Evolutionary conservation across 1,284 basidiomycete species (phyloP), one percentile per base, ranked within the genome.

Genomic region (Ceratobasidium papillatum): DNA sequence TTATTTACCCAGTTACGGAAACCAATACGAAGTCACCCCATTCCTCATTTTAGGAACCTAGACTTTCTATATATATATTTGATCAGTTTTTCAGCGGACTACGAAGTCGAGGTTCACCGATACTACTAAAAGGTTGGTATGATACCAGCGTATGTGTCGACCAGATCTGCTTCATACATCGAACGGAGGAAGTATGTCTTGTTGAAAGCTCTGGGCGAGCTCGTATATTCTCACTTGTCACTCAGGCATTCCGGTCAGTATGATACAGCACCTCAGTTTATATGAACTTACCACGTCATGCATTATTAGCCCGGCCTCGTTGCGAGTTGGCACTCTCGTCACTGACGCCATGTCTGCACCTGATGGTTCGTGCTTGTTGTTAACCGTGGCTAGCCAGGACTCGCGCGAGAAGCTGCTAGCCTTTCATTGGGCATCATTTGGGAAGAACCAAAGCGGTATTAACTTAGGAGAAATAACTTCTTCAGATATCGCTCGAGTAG

Each of bases 371-470:
- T 74, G 59, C 43, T 30, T 74, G 30, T 25, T 74, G 2, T 7
- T 74, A 17, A 45, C 32, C 14, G 22, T 52, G 3, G 34, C 14
- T 17, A 19, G 27, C 9, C 22, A 45, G 2, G 69, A 19, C 14
- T 51, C 49, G 7, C 43, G 5, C 11, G 41, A 32, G 3, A 62
- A 36, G 17, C 74, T 86, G 19, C 79, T 79, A 2, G 84, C 85
- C 4, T 87, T 86, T 77, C 89, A 89, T 75, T 88, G 87, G 86
- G 81, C 80, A 2, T 87, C 86, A 0, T 89, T 90, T 77, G 88
- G 88, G 1, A 85, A 85, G 0, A 82, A 0, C 78, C 81, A 12
- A 87, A 87, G 9, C 82, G 86, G 22, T 54, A 77, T 38, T 17
- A 19, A 54, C 1, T 36, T 32, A n/a, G 30, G 12, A 76, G 79